A percentile compares a stretch with the other conserved stretches of the same genome.
Conservation (phyloP, 2,329 filamentous ascomycete genomes). For the Fusarium mexicanum region DNA sequence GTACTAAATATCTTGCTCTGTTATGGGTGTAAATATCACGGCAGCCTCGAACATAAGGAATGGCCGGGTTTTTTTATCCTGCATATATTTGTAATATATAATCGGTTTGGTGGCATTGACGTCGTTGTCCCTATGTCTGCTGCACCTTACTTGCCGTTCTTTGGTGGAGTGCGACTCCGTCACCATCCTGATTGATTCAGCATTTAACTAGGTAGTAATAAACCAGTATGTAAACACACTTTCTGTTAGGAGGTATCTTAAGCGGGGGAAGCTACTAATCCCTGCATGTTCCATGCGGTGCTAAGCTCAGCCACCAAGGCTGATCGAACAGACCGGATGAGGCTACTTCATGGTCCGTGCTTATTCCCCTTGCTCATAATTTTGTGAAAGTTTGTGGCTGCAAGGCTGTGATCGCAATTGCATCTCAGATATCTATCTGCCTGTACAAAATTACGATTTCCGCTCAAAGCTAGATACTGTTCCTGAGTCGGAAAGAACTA, state of each 20-base stretch:
- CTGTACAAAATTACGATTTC: neutral
- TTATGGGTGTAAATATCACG: neutral
- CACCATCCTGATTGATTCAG: slow-evolving; percentile 14
- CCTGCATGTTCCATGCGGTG: neutral
- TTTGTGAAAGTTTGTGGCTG: slow-evolving; percentile 12
- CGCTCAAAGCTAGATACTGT: neutral
- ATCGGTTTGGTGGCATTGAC: neutral
- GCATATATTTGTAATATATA: neutral
- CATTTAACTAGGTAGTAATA: neutral
- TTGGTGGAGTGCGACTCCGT: slow-evolving; percentile 2
- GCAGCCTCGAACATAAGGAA: neutral
- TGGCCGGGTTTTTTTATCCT: neutral
- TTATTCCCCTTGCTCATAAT: neutral
- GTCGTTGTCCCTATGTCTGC: slow-evolving; percentile 34
- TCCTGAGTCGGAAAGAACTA: neutral
- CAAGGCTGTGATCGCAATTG: slow-evolving; percentile 14
- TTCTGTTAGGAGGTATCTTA: neutral
- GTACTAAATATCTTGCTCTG: neutral
- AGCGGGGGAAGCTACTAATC: neutral
- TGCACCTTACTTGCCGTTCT: neutral
- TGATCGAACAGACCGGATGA: slow-evolving; percentile 3
- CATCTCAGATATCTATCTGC: neutral
- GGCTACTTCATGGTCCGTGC: slow-evolving; percentile 33
- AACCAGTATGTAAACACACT: neutral
- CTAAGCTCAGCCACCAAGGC: slow-evolving; percentile 31